These are phyloP conservation scores for Alternaria ventricosa DNA, from an alignment of 2,329 filamentous ascomycete species.

Conservation along the genomic window DNA sequence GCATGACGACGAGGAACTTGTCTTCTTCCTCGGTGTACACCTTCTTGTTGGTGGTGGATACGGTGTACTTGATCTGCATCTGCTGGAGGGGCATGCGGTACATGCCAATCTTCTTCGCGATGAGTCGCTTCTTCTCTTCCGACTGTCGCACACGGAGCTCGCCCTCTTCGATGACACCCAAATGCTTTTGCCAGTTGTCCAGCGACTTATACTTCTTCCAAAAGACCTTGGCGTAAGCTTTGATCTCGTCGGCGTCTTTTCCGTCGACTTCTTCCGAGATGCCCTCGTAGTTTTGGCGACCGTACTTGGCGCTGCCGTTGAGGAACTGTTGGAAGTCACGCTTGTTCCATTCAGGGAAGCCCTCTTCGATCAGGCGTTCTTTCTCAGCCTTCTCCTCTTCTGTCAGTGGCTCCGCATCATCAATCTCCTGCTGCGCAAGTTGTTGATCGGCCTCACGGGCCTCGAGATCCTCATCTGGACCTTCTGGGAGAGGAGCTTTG, in stretches of 20 bases:
- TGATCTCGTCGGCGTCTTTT: constrained; percentile 85
- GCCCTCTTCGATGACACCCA: constrained; percentile 88
- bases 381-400: constrained; percentile 92
- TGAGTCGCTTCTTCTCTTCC: constrained; percentile 89
- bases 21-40: constrained; percentile 99
- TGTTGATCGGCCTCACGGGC: constrained; percentile 88
- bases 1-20: constrained; percentile 88
- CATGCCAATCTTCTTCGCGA: constrained; percentile 93
- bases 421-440: constrained; percentile 88
- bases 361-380: constrained; percentile 77
- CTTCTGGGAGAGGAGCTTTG: constrained; percentile 88
- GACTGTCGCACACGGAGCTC: constrained; percentile 89
- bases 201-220: constrained; percentile 96
- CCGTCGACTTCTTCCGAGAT: constrained; percentile 91
- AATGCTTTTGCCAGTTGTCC: constrained; percentile 84
- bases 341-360: constrained; percentile 94
- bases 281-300: constrained; percentile 80
- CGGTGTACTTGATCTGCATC: constrained; percentile 98
- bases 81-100: constrained; percentile 98
- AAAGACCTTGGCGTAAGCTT: constrained; percentile 91
- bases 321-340: constrained; percentile 98
- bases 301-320: constrained; percentile 92
- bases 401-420: constrained; percentile 84
- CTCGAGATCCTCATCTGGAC: constrained; percentile 83
- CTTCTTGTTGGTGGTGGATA: constrained; percentile 99